Base-by-base conservation (phyloP, 2,329 filamentous ascomycete species). In the Colletotrichum karsti region DNA sequence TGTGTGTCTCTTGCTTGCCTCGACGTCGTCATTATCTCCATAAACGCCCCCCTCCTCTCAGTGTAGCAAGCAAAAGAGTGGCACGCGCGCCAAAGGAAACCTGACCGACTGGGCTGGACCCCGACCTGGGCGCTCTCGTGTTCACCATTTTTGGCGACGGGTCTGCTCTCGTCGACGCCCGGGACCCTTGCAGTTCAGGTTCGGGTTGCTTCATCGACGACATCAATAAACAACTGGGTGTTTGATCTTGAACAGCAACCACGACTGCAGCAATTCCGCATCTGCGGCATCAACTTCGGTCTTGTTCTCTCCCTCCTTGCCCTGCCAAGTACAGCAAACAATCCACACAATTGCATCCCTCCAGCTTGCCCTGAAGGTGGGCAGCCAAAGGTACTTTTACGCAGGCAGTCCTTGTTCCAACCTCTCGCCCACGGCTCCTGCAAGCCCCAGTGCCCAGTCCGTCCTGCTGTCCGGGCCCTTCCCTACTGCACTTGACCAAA, bases 31-130 rank as follows among this genome's bases (percentile, higher is more conserved):
- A 59, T 58, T 48, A 13, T 56, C 53, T 55, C 51, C 59, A 57
- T 64, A 22, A 48, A 50, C 41, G 41, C 50, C 30, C 63, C 44
- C 55, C 50, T 33, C 33, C 46, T 28, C n/a, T 8, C 30, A 12
- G 13, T 28, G 24, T 5, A 7, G 8, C 22, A 37, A 22, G 42
- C 26, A 20, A 46, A 5, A 48, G 22, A 53, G 54, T 64, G 53
- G 64, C 60, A 59, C 64, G 53, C 64, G 64, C 53, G 22, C 53
- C 37, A 64, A 33, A 46, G 60, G 26, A 64, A 65, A 64, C 60
- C 46, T 67, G 60, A 59, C 60, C 54, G 65, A 55, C 60, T 48
- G 54, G 60, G 60, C 65, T 68, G 65, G 60, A 46, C 64, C 60
- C 33, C 60, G 35, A 44, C 61, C 59, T 56, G 39, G 42, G 22